These are phyloP conservation scores for Trametes sp. DNA, from an alignment of 1,284 basidiomycete genomes.

Conservation along the genomic window DNA sequence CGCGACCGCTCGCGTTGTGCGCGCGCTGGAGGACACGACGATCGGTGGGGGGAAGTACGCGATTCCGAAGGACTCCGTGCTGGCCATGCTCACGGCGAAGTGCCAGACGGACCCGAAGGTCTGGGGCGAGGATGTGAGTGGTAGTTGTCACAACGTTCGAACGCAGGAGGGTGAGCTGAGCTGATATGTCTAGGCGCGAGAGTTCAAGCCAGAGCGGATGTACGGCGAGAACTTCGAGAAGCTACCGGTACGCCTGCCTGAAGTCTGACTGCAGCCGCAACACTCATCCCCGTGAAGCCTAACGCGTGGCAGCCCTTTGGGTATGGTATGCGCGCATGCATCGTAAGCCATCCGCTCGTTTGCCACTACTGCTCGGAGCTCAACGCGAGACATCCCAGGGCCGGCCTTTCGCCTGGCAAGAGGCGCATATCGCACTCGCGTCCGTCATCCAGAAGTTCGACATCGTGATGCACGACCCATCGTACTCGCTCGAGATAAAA, in stretches of 20 bases:
- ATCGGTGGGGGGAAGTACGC: slow-evolving; percentile 52
- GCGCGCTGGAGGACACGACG: slow-evolving; percentile 47
- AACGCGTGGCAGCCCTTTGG: slow-evolving; percentile 58
- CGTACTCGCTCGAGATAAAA: slow-evolving; percentile 52
- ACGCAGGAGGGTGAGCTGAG: not conserved
- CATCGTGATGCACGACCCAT: slow-evolving; percentile 50
- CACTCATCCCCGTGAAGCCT: slow-evolving; percentile 32
- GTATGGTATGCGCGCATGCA: slow-evolving; percentile 52
- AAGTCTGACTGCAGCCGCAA: not conserved
- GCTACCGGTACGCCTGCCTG: slow-evolving; percentile 43
- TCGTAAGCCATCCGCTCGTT: slow-evolving; percentile 36
- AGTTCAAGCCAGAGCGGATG: slow-evolving; percentile 57
- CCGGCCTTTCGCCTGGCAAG: slow-evolving; percentile 58
- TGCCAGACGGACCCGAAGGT: slow-evolving; percentile 53
- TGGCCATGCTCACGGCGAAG: slow-evolving; percentile 44
- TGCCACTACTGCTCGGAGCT: not conserved
- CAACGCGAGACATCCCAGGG: slow-evolving; percentile 34
- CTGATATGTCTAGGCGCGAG: slow-evolving; percentile 37
- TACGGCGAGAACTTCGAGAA: slow-evolving; percentile 55
- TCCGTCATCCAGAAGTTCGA: slow-evolving; percentile 55
- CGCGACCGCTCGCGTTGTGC: slow-evolving; percentile 46
- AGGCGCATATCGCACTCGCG: slow-evolving; percentile 51
- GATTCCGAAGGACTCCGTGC: slow-evolving; percentile 44
- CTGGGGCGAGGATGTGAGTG: slow-evolving; percentile 58
- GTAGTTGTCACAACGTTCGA: slow-evolving; percentile 12